phyloP scores from a whole-genome alignment of 495 filamentous ascomycete genomes.

The Penicillium argentinense region DNA sequence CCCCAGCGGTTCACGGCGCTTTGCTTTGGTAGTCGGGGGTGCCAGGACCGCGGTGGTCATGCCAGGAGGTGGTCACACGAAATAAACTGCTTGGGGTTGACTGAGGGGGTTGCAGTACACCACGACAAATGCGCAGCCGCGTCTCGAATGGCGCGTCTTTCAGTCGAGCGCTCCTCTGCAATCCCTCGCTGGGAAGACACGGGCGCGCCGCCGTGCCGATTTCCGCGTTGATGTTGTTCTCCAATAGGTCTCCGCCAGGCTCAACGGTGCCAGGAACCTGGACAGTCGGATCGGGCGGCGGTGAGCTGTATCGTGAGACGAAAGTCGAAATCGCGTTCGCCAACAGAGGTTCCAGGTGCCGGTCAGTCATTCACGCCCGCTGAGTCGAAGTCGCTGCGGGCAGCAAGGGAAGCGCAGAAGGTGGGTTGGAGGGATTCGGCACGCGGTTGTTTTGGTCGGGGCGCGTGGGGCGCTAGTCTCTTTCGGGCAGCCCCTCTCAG shows the following conservation, averaged over 20 bases:
- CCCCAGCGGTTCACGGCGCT: constrained; percentile 46
- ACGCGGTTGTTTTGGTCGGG: constrained; percentile 53
- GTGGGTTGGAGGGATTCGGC: constrained; percentile 34
- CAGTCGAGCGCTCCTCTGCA: not conserved
- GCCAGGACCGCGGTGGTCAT: constrained; percentile 50
- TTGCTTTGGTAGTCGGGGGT: constrained; percentile 39
- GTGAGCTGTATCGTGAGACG: not conserved
- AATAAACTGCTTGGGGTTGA: constrained; percentile 7
- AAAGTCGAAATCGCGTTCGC: not conserved
- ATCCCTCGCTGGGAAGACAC: not conserved
- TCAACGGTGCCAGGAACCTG: too few species aligned
- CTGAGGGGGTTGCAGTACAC: not conserved
- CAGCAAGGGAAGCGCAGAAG: constrained; percentile 22
- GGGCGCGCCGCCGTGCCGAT: constrained; percentile 7
- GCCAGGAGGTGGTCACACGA: constrained; percentile 30
- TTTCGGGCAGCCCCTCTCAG: constrained; percentile 27
- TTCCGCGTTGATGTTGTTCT: constrained; percentile 11
- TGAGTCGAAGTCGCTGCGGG: constrained; percentile 21
- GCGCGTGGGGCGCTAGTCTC: constrained; percentile 47
- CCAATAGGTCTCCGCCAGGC: not conserved
- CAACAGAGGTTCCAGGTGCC: too few species aligned
- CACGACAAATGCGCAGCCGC: not conserved
- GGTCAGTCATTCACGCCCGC: constrained; percentile 17
- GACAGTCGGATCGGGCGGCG: too few species aligned
- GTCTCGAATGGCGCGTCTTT: constrained; percentile 8